These are phyloP conservation scores for Kwoniella bestiolae DNA, from an alignment of 768 basidiomycete species.

Conservation along the genomic window DNA sequence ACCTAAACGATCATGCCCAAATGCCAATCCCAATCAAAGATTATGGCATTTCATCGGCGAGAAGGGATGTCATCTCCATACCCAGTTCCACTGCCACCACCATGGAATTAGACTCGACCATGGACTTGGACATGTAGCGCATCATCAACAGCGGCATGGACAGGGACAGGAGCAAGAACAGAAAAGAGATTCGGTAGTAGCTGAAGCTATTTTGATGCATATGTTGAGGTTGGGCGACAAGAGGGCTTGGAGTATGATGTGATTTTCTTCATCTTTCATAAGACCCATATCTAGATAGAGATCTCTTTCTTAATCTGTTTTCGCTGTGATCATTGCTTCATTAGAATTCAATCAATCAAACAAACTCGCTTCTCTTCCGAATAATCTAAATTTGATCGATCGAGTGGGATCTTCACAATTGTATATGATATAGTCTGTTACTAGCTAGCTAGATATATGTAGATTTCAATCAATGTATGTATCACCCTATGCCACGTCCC, in stretches of 20 bases:
- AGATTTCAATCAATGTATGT: background rate
- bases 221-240: conserved; percentile 8
- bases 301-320: no score
- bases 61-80: background rate
- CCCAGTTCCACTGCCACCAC: background rate
- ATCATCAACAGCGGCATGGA: no score
- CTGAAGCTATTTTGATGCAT: conserved; percentile 15
- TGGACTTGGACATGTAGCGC: conserved; percentile 8
- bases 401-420: no score
- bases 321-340: no score
- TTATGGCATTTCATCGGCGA: conserved; percentile 11
- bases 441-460: background rate
- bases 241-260: conserved; percentile 11
- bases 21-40: background rate
- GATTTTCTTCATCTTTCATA: no score
- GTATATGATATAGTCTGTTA: background rate
- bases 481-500: background rate
- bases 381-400: no score
- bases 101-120: background rate
- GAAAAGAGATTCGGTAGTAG: background rate
- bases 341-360: no score
- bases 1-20: background rate
- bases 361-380: no score
- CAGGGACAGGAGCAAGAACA: background rate
- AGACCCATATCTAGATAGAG: no score